Evolutionary conservation across 2,329 filamentous ascomycete genomes (phyloP).

Genomic region (Plenodomus lindquistii): DNA sequence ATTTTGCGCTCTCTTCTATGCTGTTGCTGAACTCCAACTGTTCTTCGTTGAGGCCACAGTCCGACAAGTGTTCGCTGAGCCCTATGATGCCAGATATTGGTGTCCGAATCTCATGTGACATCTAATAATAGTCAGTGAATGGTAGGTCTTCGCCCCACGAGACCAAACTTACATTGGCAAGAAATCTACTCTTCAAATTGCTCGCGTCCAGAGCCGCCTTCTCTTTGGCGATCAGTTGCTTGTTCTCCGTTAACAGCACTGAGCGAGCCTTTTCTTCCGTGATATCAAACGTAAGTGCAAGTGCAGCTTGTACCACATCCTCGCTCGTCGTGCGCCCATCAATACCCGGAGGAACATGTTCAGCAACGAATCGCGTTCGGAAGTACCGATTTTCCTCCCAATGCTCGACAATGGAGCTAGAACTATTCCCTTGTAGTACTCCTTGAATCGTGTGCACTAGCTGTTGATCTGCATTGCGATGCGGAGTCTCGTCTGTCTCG

Average conservation of each 20-base stretch:
- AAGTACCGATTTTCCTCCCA: slow-evolving; percentile 8
- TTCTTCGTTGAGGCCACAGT: slow-evolving; percentile 6
- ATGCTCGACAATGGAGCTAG: slow-evolving; percentile 7
- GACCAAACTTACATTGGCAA: slow-evolving; percentile 9
- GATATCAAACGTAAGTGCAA: slow-evolving; percentile 10
- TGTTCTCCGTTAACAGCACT: slow-evolving; percentile 6
- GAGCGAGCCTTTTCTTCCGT: slow-evolving; percentile 8
- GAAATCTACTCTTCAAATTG: slow-evolving; percentile 11
- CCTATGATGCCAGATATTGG: slow-evolving; percentile 14
- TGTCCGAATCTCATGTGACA: slow-evolving; percentile 15
- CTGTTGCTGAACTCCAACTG: slow-evolving; percentile 46
- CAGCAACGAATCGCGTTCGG: slow-evolving; percentile 10
- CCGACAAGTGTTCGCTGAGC: slow-evolving; percentile 10
- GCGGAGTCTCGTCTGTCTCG: not conserved
- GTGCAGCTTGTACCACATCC: slow-evolving; percentile 2
- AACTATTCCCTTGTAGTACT: slow-evolving; percentile 4
- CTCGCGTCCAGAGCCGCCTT: slow-evolving; percentile 7
- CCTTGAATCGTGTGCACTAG: slow-evolving; percentile 6
- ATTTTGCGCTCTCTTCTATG: slow-evolving; percentile 61
- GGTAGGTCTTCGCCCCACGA: not conserved
- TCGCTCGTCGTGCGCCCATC: not conserved
- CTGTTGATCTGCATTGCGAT: slow-evolving; percentile 1
- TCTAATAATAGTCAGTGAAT: not conserved
- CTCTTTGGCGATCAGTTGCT: slow-evolving; percentile 6
- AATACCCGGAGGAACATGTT: not conserved